Evolutionary conservation across 345 rosid genomes (phyloP).

Genomic region (Eucalyptus marginata): DNA sequence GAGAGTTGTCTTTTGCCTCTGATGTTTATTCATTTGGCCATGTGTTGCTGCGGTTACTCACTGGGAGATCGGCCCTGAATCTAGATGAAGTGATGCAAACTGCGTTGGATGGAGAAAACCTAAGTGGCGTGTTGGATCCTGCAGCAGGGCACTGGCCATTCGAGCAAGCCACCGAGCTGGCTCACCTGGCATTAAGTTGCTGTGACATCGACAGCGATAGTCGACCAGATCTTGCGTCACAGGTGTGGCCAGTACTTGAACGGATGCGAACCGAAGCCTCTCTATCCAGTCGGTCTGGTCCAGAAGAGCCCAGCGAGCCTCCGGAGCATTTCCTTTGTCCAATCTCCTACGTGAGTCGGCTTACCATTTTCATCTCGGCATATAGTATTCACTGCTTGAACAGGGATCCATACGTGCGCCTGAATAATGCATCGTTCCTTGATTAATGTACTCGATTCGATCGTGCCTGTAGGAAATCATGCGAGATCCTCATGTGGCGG

Average conservation of each 20-base stretch:
- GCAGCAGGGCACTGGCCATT: constrained; percentile 93
- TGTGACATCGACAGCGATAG: constrained; percentile 41
- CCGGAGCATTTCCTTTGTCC: constrained; percentile 76
- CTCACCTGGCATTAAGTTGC: constrained; percentile 76
- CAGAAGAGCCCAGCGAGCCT: constrained; percentile 18
- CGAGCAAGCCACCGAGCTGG: constrained; percentile 66
- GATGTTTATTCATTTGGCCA: constrained; percentile 89
- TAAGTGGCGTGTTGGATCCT: constrained; percentile 57
- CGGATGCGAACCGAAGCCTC: constrained; percentile 38
- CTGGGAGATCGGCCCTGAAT: constrained; percentile 57
- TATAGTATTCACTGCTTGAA: background rate
- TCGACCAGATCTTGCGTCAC: constrained; percentile 72
- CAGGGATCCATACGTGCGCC: background rate
- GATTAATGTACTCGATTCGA: background rate
- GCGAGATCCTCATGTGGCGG: constrained; percentile 85
- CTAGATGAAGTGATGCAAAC: constrained; percentile 46
- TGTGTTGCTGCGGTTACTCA: constrained; percentile 56
- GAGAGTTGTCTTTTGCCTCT: constrained; percentile 62
- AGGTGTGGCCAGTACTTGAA: constrained; percentile 71
- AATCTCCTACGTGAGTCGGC: constrained; percentile 46
- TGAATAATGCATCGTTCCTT: background rate
- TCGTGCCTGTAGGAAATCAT: constrained; percentile 48
- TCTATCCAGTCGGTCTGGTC: background rate
- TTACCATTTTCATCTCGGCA: background rate
- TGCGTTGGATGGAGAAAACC: constrained; percentile 42